Evolutionary conservation across 306 rosid genomes (phyloP), one percentile per base, ranked within the genome.

Genomic region (Pueraria montana): DNA sequence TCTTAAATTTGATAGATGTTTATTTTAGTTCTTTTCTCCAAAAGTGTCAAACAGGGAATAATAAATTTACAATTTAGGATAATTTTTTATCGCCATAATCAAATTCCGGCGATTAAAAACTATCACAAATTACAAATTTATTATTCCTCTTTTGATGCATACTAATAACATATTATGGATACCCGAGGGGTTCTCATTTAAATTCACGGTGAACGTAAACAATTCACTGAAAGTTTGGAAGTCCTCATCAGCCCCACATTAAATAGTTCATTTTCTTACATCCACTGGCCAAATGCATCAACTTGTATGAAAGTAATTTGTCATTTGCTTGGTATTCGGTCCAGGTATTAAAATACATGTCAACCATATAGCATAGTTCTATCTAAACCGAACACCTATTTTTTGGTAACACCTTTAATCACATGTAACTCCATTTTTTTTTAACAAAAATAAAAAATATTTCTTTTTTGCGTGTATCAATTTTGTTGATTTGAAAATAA

Each of bases 201-300:
- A 64, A 40, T 27, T 45, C 48, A 21, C 14, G 1, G 17, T 65
- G 30, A 50, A 56, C 27, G 43, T 18, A 65, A 42, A 36, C 34
- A 74, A 65, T 21, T 66, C 20, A 81, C 14, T 53, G 55, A 11
- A 80, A 36, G 63, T 36, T 59, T 14, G 78, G 55, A 69, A 42
- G 43, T 18, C 61, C 68, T 75, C 59, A 24, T 80, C 46, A 74
- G 5, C 78, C 58, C 68, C 20, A 43, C 3, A 64, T 27, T 66
- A 52, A 59, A 26, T 2, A 40, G 16, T 42, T 61, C 5, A 40
- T 42, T 55, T 27, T 80, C 59, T 56, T 70, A 12, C 36, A 36
- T 48, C 26, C 10, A 46, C 17, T 65, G 72, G 73, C 66, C 55
- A 3, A 34, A 36, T 66, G 3, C 9, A 23, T 23, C 13, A 14